Base-by-base conservation (phyloP, 768 basidiomycete genomes). In the Auricularia auricula-judae region DNA sequence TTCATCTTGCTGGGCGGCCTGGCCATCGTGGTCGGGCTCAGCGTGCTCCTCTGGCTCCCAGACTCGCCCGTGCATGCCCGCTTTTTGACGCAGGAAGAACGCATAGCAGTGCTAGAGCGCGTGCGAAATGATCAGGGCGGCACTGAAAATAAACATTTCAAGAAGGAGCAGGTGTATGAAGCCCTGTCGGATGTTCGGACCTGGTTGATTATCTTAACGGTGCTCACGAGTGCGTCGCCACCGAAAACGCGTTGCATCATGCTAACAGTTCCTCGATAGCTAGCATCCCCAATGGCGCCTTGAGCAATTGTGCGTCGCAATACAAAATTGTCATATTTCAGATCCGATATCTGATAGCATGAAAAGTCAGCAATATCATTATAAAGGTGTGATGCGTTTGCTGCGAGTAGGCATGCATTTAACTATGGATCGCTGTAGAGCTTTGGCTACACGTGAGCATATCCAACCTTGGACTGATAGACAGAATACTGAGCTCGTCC, bases 61-160 rank as follows among this genome's bases (percentile, higher is more conserved):
- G 85, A 87, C 70, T 86, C 85, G 0, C 86, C 85, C 3, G 82
- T 86, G 3, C 81, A 82, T 67, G 85, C 86, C 1, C 72, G 68
- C 3, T 79, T 84, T 69, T 75, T 87, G 16, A 83, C 79, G 0
- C 77, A 76, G 63, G 82, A 86, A 68, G 86, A 88, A 67, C 78
- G 84, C 3, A 79, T 86, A 56, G 84, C 85, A 47, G 84, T 79
- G 2, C 72, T 87, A 42, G 86, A 87, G 70, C 80, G 86, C 51
- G 84, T 88, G 10, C 82, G 84, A n/a, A 78, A 86, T 65, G 85
- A 86, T 66, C 81, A 67, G 56, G 59, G 33, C 12, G 47, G 47
- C 0, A 86, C 81, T 0, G 79, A 81, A 68, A 86, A 86, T 73
- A 83, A 82, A 73, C 78, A 73, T 3, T 72, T 84, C 70, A 87